Percentiles rank a stretch among this genome's conserved stretches.
These are phyloP conservation scores for Podaxis rugospora DNA, from an alignment of 768 basidiomycete genomes.

Conservation along the genomic window DNA sequence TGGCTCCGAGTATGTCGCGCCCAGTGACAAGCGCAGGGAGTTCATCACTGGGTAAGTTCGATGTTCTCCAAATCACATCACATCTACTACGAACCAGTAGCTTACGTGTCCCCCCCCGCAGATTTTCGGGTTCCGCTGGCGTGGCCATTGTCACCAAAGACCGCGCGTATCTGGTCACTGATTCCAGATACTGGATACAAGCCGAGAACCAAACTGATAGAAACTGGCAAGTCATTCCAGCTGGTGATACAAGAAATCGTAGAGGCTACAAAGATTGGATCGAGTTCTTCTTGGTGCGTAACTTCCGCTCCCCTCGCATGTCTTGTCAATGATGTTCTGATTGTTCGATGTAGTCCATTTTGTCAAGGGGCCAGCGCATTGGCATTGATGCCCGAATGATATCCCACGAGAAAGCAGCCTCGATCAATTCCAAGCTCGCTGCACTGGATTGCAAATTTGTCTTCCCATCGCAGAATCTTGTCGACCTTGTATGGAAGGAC, in stretches of 20 bases:
- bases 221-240: constrained; percentile 68
- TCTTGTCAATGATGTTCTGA: neutral
- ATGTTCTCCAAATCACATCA: constrained; percentile 5
- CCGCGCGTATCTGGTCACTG: constrained; percentile 70
- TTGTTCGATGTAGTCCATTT: constrained; percentile 20
- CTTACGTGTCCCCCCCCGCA: constrained; percentile 9
- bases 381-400: constrained; percentile 87
- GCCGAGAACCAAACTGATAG: constrained; percentile 63
- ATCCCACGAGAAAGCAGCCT: constrained; percentile 63
- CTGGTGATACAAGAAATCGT: constrained; percentile 48
- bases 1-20: constrained; percentile 76
- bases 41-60: constrained; percentile 70
- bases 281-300: constrained; percentile 44
- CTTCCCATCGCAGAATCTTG: constrained; percentile 78
- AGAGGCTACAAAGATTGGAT: constrained; percentile 77
- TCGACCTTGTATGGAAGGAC: constrained; percentile 79
- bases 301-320: neutral
- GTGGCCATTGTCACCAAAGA: constrained; percentile 64
- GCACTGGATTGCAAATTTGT: constrained; percentile 59
- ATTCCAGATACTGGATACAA: constrained; percentile 83
- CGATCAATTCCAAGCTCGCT: constrained; percentile 53
- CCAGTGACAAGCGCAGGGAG: constrained; percentile 71
- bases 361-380: constrained; percentile 47
- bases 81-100: constrained; percentile 2
- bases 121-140: constrained; percentile 48